Percentiles rank a stretch among this genome's conserved stretches.
Evolutionary conservation across 371 early-diverging fungal genomes (phyloP).

Genomic region (Conidiobolus incongruus): DNA sequence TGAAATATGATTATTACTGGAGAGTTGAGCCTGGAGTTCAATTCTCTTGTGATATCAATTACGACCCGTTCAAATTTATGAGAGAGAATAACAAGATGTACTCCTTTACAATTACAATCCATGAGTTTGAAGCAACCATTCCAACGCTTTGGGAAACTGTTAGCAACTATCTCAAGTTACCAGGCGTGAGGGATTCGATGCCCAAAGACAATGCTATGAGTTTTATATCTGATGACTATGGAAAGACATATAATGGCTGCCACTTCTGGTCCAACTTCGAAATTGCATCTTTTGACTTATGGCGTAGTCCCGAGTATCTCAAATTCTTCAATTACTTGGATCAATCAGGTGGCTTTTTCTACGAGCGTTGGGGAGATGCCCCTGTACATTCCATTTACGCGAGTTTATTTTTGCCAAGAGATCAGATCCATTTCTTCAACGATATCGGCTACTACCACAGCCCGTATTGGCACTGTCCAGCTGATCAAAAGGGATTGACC

Average conservation of each 20-base stretch:
- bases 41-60: constrained; percentile 61
- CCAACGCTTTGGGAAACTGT: constrained; percentile 51
- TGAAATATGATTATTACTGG: constrained; percentile 80
- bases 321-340: constrained; percentile 69
- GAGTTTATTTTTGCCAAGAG: constrained; percentile 46
- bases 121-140: constrained; percentile 55
- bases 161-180: constrained; percentile 17
- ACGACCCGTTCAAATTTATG: constrained; percentile 77
- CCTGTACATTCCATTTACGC: constrained; percentile 86
- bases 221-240: constrained; percentile 5
- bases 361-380: constrained; percentile 93
- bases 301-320: constrained; percentile 37
- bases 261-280: constrained; percentile 98
- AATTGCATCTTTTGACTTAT: constrained; percentile 54
- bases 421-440: constrained; percentile 79
- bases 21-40: constrained; percentile 73
- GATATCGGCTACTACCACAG: constrained; percentile 65
- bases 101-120: constrained; percentile 49
- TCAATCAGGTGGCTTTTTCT: constrained; percentile 73
- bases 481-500: constrained; percentile 16
- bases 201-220: constrained; percentile 5
- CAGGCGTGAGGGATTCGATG: constrained; percentile 11
- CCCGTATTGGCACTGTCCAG: constrained; percentile 45
- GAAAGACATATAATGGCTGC: constrained; percentile 22
- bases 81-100: constrained; percentile 58